Evolutionary conservation across 139 green algal species (phyloP).

Genomic region (Tetraselmis striata): DNA sequence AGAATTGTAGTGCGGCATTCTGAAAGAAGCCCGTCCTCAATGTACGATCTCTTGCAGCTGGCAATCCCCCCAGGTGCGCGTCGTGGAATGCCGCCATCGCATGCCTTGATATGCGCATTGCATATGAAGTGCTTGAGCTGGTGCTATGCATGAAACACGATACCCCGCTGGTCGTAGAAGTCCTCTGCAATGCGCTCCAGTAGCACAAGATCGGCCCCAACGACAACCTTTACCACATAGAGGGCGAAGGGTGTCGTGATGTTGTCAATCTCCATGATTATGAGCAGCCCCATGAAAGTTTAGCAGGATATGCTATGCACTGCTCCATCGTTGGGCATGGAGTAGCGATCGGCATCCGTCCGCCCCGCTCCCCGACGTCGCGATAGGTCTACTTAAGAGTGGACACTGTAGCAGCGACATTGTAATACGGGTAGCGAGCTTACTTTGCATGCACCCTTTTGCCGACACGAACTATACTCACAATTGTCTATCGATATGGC

Average conservation of each 20-base stretch:
- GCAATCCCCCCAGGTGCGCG: neutral
- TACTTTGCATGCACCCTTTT: too few relatives aligned
- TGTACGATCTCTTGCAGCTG: neutral
- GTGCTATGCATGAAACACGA: neutral
- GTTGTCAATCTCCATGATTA: neutral
- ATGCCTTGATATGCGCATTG: neutral
- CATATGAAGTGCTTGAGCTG: neutral
- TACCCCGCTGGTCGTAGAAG: neutral
- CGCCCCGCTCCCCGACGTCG: too few relatives aligned
- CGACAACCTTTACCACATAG: neutral
- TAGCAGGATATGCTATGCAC: neutral
- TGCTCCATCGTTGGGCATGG: neutral
- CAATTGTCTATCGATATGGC: too few relatives aligned
- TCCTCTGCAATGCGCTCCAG: neutral
- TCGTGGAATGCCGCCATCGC: neutral
- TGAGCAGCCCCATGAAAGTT: neutral
- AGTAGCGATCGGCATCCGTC: too few relatives aligned
- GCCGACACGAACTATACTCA: too few relatives aligned
- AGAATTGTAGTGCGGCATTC: neutral
- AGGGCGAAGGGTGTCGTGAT: neutral
- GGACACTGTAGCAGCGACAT: too few relatives aligned
- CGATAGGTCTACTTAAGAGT: too few relatives aligned
- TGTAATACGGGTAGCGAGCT: too few relatives aligned
- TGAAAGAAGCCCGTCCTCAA: neutral
- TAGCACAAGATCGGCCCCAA: too few relatives aligned